phyloP scores from a whole-genome alignment of 345 rosid species.

The Durio zibethinus region DNA sequence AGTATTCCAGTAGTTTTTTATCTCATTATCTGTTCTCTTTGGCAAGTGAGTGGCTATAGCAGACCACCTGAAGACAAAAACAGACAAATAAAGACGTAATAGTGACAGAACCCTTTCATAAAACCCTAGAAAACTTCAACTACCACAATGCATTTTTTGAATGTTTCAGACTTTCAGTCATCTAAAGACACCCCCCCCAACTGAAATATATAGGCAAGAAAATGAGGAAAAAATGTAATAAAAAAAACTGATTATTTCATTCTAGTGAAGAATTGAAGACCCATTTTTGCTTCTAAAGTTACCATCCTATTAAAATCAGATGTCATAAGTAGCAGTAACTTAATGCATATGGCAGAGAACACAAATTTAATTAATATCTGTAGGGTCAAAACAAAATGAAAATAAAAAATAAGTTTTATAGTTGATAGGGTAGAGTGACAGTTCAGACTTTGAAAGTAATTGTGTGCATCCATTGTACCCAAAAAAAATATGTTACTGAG shows the following conservation, averaged over 20 bases:
- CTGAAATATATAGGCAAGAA: no score
- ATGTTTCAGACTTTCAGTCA: conserved; percentile 8
- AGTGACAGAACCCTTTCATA: conserved; percentile 2
- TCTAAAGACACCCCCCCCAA: conserved; percentile 19
- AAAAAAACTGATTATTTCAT: background rate
- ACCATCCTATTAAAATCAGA: conserved; percentile 1
- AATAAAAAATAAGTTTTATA: background rate
- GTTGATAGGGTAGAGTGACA: background rate
- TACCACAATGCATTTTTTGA: background rate
- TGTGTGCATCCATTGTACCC: conserved; percentile 7
- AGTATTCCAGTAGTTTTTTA: conserved; percentile 81
- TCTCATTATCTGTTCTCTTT: conserved; percentile 74
- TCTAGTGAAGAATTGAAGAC: conserved; percentile 6
- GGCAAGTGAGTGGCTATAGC: conserved; percentile 79
- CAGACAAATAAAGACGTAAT: background rate
- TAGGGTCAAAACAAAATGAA: background rate
- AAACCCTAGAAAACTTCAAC: conserved; percentile 18
- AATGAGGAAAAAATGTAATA: background rate
- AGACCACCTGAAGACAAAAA: conserved; percentile 60
- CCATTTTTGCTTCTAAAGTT: conserved; percentile 3
- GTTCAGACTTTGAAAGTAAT: conserved; percentile 8
- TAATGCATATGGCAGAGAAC: conserved; percentile 8
- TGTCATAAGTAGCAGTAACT: conserved; percentile 1
- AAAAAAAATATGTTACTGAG: background rate
- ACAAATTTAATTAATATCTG: background rate